Conservation (phyloP, 305 asterid genomes). For the Euphrasia arctica region DNA sequence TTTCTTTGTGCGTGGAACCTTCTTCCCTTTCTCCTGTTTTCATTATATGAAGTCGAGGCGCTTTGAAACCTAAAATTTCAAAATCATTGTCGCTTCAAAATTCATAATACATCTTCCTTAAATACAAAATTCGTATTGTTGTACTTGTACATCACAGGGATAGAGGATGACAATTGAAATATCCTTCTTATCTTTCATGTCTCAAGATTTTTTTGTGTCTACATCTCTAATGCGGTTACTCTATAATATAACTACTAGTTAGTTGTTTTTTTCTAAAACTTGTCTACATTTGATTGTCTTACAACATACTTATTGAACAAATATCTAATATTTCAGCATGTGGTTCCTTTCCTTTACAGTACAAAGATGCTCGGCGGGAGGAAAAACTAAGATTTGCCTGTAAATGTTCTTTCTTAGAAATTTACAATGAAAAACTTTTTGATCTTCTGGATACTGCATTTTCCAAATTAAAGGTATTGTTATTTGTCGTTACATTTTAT, state of each 20-base stretch:
- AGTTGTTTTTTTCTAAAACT: background rate
- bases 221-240: background rate
- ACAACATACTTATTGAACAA: conserved; percentile 5
- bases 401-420: conserved; percentile 92
- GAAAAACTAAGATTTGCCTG: conserved; percentile 77
- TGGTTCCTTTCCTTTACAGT: conserved; percentile 44
- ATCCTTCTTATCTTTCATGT: conserved; percentile 1
- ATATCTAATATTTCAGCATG: conserved; percentile 18
- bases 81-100: background rate
- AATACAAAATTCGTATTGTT: background rate
- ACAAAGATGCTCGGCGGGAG: conserved; percentile 89
- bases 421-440: conserved; percentile 89
- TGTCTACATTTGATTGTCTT: conserved; percentile 13
- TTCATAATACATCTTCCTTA: background rate
- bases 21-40: no score
- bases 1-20: no score
- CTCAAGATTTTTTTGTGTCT: conserved; percentile 1
- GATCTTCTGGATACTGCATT: conserved; percentile 92
- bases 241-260: background rate
- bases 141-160: background rate
- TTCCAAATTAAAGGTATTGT: conserved; percentile 72
- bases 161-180: background rate
- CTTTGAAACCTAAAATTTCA: background rate
- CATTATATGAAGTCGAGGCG: no score
- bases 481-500: conserved; percentile 10